These are phyloP conservation scores for Phytophthora gonapodyides DNA, from an alignment of 352 stramenopile genomes.

Conservation along the genomic window DNA sequence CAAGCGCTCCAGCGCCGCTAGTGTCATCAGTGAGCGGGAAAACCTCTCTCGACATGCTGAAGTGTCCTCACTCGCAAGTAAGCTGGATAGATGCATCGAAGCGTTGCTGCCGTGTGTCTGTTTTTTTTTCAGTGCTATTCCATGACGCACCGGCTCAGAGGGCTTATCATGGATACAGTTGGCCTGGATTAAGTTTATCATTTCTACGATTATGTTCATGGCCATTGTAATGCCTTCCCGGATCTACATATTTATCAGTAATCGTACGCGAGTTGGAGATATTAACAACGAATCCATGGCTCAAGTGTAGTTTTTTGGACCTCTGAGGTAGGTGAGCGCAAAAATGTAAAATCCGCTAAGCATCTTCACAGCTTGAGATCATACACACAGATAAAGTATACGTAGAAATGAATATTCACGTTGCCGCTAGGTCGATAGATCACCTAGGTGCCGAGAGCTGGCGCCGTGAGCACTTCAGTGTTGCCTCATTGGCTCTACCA, in stretches of 20 bases:
- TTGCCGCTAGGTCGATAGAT: too few species aligned
- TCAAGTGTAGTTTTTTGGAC: too few species aligned
- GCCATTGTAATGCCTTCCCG: slow-evolving; percentile 56
- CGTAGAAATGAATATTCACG: too few species aligned
- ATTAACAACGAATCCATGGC: too few species aligned
- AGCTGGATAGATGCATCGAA: not conserved
- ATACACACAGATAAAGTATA: too few species aligned
- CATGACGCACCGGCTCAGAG: slow-evolving; percentile 48
- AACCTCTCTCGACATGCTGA: slow-evolving; percentile 12
- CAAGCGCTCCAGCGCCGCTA: slow-evolving; percentile 36
- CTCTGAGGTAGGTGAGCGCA: too few species aligned
- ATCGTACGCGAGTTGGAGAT: slow-evolving; percentile 44
- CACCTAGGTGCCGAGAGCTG: too few species aligned
- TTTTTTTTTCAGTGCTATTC: slow-evolving; percentile 25
- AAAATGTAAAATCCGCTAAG: too few species aligned
- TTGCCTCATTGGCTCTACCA: too few species aligned
- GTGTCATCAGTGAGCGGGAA: slow-evolving; percentile 25
- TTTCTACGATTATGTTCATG: slow-evolving; percentile 44
- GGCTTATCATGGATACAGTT: slow-evolving; percentile 48
- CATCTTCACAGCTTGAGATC: too few species aligned
- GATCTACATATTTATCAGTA: slow-evolving; percentile 39
- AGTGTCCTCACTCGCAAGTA: not conserved
- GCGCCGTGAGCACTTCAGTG: too few species aligned
- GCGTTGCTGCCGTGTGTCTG: slow-evolving; percentile 8
- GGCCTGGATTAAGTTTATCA: slow-evolving; percentile 48